Evolutionary conservation across 2,329 filamentous ascomycete species (phyloP).

Genomic region (Colletotrichum lentis): DNA sequence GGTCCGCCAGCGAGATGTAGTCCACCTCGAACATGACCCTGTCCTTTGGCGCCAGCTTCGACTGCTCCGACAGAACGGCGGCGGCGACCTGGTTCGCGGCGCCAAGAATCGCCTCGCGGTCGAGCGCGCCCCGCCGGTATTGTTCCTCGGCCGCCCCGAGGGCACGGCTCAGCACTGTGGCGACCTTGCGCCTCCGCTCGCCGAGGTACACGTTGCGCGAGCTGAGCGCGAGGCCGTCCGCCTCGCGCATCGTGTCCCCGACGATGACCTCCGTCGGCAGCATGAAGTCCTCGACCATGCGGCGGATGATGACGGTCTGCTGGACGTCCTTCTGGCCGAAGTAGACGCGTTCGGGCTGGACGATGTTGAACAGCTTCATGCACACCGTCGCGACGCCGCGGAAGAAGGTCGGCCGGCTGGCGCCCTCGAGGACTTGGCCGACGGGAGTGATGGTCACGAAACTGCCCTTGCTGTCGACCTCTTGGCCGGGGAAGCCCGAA

Average conservation of each 20-base stretch:
- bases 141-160: conserved; percentile 74
- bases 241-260: conserved; percentile 76
- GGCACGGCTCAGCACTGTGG: conserved; percentile 74
- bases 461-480: conserved; percentile 78
- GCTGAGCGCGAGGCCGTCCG: conserved; percentile 87
- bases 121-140: conserved; percentile 62
- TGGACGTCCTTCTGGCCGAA: conserved; percentile 99
- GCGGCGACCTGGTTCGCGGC: conserved; percentile 71
- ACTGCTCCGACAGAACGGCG: conserved; percentile 67
- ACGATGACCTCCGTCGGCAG: conserved; percentile 78
- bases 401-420: conserved; percentile 91
- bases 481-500: conserved; percentile 74
- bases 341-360: conserved; percentile 75
- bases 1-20: conserved; percentile 90
- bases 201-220: conserved; percentile 95
- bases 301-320: conserved; percentile 88
- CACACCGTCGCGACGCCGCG: conserved; percentile 95
- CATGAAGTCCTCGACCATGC: conserved; percentile 88
- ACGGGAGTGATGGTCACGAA: conserved; percentile 93
- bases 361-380: conserved; percentile 73
- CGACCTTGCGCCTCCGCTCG: conserved; percentile 72
- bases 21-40: conserved; percentile 83
- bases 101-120: conserved; percentile 73
- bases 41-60: conserved; percentile 63
- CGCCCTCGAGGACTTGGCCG: conserved; percentile 81